Percentiles rank a stretch among this genome's conserved stretches.
Conservation (phyloP, 805 yeast genomes). For the Candida bentonensis region DNA sequence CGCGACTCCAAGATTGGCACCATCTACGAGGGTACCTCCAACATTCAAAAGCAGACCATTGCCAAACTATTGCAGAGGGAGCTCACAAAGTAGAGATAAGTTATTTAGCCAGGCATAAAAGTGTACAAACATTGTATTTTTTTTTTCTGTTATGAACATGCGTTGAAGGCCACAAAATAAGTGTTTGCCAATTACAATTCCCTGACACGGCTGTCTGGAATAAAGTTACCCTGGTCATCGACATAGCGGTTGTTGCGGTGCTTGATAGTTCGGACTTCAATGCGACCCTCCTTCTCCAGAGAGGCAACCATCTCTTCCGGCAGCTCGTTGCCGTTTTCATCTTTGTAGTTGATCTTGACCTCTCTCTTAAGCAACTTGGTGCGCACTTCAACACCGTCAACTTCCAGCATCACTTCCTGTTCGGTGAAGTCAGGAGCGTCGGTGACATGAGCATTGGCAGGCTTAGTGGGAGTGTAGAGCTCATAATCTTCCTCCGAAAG, state of each 20-base stretch:
- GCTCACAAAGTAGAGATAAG: conserved; percentile 5
- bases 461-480: neutral
- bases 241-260: neutral
- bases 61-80: conserved; percentile 27
- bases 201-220: neutral
- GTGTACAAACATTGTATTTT: neutral
- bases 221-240: neutral
- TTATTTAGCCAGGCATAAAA: neutral
- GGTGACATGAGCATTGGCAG: conserved; percentile 2
- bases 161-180: no score
- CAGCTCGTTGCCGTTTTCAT: conserved; percentile 1
- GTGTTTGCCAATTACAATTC: no score
- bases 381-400: conserved; percentile 3
- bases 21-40: conserved; percentile 31
- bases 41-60: conserved; percentile 30
- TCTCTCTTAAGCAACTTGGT: conserved; percentile 6
- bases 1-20: conserved; percentile 32
- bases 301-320: neutral
- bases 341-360: neutral
- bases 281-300: neutral
- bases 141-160: neutral
- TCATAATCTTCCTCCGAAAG: neutral
- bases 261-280: neutral
- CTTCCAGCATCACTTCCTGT: conserved; percentile 5
- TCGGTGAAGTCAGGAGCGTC: conserved; percentile 5